Evolutionary conservation across 2,329 filamentous ascomycete genomes (phyloP).

Genomic region (Cladosporium colombiae): DNA sequence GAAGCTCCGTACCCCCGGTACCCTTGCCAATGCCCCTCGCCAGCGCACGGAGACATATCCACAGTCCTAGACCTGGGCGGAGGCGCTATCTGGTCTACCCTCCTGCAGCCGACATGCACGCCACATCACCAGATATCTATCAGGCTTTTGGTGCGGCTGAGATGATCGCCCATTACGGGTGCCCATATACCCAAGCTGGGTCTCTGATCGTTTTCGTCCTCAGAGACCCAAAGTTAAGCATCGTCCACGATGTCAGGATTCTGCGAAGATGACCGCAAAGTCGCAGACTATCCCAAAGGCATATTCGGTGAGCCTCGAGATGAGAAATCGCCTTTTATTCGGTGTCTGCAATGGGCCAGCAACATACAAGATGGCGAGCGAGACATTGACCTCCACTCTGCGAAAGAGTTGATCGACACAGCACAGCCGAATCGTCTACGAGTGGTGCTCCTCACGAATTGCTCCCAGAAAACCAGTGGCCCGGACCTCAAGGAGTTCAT

Average conservation of each 20-base stretch:
- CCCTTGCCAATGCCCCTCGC: neutral
- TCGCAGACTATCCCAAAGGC: constrained; percentile 2
- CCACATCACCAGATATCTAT: constrained; percentile 6
- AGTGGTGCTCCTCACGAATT: neutral
- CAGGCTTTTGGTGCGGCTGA: constrained; percentile 6
- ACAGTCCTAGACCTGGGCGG: neutral
- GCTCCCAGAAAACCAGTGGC: neutral
- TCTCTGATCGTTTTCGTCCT: neutral
- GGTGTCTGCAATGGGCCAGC: constrained; percentile 15
- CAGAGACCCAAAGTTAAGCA: neutral
- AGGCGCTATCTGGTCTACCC: neutral
- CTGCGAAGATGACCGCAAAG: constrained; percentile 9
- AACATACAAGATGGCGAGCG: neutral
- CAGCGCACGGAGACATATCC: neutral
- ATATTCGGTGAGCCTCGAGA: constrained; percentile 9
- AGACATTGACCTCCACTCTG: neutral
- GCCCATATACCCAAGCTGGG: neutral
- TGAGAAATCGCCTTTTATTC: constrained; percentile 8
- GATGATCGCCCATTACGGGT: neutral
- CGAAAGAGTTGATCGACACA: constrained; percentile 11
- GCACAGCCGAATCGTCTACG: neutral
- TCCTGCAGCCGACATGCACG: constrained; percentile 1
- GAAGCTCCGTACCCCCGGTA: neutral
- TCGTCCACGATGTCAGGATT: constrained; percentile 5
- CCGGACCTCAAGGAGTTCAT: neutral